Conservation (phyloP, 208 protist species). For the Herpetomonas samuelpessoai region DNA sequence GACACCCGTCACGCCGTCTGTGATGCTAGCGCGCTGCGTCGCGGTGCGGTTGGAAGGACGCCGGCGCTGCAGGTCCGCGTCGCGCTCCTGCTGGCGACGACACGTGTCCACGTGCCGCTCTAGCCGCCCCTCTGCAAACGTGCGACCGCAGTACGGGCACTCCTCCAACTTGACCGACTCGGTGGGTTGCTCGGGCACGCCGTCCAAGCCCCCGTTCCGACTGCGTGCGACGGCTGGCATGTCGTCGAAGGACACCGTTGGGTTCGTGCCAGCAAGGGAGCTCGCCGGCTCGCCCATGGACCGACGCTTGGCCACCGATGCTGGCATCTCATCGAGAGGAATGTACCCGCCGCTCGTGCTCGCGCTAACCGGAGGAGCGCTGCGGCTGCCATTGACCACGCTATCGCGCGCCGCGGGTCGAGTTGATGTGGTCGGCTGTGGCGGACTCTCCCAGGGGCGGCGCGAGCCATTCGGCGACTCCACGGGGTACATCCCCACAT, state of each 20-base stretch:
- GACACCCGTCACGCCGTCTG: neutral
- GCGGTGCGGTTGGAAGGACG: neutral
- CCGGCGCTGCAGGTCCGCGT: neutral
- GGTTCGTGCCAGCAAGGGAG: neutral
- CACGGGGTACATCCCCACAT: neutral
- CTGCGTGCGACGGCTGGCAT: slow-evolving; percentile 18
- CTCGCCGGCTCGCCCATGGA: neutral
- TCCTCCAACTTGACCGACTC: slow-evolving; percentile 40
- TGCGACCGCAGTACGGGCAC: slow-evolving; percentile 74
- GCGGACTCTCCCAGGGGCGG: neutral
- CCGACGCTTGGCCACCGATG: slow-evolving; percentile 22
- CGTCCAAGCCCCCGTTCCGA: neutral
- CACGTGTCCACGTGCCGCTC: slow-evolving; percentile 58
- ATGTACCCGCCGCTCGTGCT: neutral
- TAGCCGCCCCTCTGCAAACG: slow-evolving; percentile 51
- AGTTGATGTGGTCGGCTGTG: too few species aligned
- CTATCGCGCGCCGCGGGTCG: too few species aligned
- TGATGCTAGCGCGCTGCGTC: neutral
- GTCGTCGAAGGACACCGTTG: slow-evolving; percentile 16
- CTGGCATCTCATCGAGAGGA: slow-evolving; percentile 35
- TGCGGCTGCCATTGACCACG: neutral
- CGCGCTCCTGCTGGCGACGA: slow-evolving; percentile 16
- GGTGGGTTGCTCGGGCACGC: neutral
- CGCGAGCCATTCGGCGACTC: neutral
- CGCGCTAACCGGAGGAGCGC: neutral